Base-by-base conservation (phyloP, 257 asterid species). In the Gentiana straminea region DNA sequence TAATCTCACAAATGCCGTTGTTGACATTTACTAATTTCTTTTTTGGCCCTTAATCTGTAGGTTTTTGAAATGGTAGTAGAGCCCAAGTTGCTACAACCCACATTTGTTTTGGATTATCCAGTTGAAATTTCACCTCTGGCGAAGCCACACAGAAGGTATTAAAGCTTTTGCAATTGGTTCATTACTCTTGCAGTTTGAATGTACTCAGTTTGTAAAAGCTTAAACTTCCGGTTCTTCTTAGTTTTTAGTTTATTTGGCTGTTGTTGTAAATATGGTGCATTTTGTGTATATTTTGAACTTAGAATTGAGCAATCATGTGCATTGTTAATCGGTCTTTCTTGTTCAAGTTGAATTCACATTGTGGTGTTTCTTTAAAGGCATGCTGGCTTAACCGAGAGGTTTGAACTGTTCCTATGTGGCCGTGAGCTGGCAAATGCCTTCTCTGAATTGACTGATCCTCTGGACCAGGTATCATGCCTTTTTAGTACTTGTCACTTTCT, bases 41-140 rank as follows among this genome's bases (percentile, higher is more conserved):
- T 39, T 8, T 39, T 39, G 7, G 33, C 47, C 51, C 13, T 65
- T 60, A 49, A 46, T 13, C 61, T 55, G 61, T 54, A 59, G 53
- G 52, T 65, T 52, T 62, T 92, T 57, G 97, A 92, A 76, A 64
- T 79, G 48, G 76, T 64, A 46, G 97, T 92, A 51, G 98, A 92
- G 64, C 89, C 95, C 63, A 76, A 74, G 62, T 78, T 92, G 49
- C 62, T 88, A 62, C 98, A 88, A 64, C 98, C 98, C 43, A 92
- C 98, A 36, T 88, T 92, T 70, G 98, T 92, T 49, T 68, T 92
- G 93, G 98, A 92, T 67, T 92, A 92, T 73, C 98, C 98, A 1
- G 64, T 92, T 58, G 97, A 88, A 81, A 84, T 85, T 72, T 92
- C 98, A 35, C 98, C 98, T 32, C 83, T 92, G 11, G 97, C 98